These are phyloP conservation scores for Ceratobasidium sp. DNA, from an alignment of 1,284 basidiomycete genomes.

Conservation along the genomic window DNA sequence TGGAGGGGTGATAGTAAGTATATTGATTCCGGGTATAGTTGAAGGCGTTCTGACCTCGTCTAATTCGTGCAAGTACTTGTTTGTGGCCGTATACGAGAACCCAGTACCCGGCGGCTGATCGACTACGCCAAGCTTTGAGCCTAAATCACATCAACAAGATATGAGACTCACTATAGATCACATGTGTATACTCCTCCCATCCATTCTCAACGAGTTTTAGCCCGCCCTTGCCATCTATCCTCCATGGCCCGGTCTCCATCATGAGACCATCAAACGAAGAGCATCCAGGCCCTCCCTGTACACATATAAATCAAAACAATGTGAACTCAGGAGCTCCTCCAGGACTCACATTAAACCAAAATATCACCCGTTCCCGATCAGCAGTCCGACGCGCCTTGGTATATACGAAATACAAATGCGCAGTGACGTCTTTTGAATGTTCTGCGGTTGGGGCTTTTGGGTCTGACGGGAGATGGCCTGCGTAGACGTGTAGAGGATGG, in stretches of 20 bases:
- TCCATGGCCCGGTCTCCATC: constrained; percentile 98
- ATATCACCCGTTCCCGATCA: constrained; percentile 89
- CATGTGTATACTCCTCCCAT: constrained; percentile 98
- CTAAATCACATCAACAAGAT: constrained; percentile 5
- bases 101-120: constrained; percentile 98
- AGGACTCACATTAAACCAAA: constrained; percentile 92
- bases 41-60: constrained; percentile 66
- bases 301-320: background rate
- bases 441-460: constrained; percentile 67
- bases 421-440: constrained; percentile 69
- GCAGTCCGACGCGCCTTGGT: constrained; percentile 88
- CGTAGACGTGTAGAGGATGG: constrained; percentile 82
- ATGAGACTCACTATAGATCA: constrained; percentile 83
- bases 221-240: constrained; percentile 82
- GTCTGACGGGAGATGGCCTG: constrained; percentile 86
- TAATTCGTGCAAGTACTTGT: constrained; percentile 86
- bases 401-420: constrained; percentile 92
- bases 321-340: constrained; percentile 46
- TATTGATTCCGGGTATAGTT: constrained; percentile 30
- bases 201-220: constrained; percentile 87
- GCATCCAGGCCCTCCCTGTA: constrained; percentile 94
- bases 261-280: constrained; percentile 97
- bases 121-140: constrained; percentile 64
- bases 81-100: constrained; percentile 89
- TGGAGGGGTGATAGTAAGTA: constrained; percentile 57